Conservation (phyloP, 1,284 basidiomycete species). For the Rhizopogon hawkerae region DNA sequence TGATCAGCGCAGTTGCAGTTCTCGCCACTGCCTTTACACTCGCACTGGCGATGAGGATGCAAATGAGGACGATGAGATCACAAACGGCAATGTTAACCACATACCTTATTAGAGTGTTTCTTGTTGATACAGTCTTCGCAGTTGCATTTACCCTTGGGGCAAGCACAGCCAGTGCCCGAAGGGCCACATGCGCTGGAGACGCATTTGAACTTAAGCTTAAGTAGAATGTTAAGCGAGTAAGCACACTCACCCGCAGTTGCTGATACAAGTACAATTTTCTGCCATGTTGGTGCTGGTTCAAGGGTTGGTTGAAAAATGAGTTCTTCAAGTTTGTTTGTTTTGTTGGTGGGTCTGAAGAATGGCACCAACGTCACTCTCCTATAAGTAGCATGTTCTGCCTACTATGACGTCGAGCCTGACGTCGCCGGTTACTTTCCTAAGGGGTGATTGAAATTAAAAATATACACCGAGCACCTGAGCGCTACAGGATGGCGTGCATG, state of each 20-base stretch:
- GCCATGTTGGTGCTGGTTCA: background rate
- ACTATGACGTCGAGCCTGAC: conserved; percentile 8
- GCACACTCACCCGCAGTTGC: conserved; percentile 16
- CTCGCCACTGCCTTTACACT: conserved; percentile 15
- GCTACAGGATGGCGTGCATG: too few species aligned
- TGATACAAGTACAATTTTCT: conserved; percentile 16
- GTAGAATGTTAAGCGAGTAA: background rate
- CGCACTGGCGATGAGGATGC: conserved; percentile 13
- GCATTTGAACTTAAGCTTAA: background rate
- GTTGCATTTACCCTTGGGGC: conserved; percentile 15
- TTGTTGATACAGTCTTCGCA: conserved; percentile 16
- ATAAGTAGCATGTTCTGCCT: background rate
- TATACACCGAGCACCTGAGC: too few species aligned
- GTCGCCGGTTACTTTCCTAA: background rate
- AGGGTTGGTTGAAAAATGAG: background rate
- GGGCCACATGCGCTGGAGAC: conserved; percentile 16
- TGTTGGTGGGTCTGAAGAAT: background rate
- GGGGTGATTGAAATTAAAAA: too few species aligned
- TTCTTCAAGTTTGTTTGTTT: too few species aligned
- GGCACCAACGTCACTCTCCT: background rate
- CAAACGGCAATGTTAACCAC: background rate
- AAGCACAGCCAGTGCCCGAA: conserved; percentile 16
- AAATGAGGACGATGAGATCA: background rate
- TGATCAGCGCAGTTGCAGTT: conserved; percentile 14
- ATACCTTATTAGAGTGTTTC: conserved; percentile 17